phyloP scores from a whole-genome alignment of 177 flowering plant species.

The Telopea speciosissima region DNA sequence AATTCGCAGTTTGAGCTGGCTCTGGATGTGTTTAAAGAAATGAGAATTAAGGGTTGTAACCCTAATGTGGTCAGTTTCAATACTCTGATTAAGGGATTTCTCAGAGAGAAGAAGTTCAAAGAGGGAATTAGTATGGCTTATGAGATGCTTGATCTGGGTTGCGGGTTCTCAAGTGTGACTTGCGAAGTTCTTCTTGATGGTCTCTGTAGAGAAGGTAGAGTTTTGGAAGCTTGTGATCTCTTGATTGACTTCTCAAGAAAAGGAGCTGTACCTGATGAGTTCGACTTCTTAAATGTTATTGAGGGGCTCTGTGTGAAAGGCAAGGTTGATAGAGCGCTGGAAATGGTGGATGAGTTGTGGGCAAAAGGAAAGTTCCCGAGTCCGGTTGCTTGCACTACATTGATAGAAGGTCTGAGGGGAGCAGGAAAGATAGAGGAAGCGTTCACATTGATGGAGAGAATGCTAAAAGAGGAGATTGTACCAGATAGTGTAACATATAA shows the following conservation, averaged over 20 bases:
- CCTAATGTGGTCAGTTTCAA: constrained; percentile 80
- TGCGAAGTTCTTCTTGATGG: constrained; percentile 73
- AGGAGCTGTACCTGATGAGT: constrained; percentile 50
- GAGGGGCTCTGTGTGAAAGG: constrained; percentile 48
- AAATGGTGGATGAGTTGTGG: constrained; percentile 56
- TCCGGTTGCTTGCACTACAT: constrained; percentile 53
- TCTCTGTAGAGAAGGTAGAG: constrained; percentile 48
- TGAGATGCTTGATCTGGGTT: constrained; percentile 85
- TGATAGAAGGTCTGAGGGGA: constrained; percentile 61
- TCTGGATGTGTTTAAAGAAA: constrained; percentile 54
- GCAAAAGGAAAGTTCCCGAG: constrained; percentile 44
- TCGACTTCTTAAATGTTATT: constrained; percentile 52
- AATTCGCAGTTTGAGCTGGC: constrained; percentile 46
- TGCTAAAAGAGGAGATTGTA: constrained; percentile 51
- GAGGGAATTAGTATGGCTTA: constrained; percentile 71
- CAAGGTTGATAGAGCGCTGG: constrained; percentile 39
- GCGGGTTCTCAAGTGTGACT: constrained; percentile 53
- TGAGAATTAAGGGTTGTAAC: constrained; percentile 51
- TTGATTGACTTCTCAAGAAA: constrained; percentile 53
- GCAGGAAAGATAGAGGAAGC: constrained; percentile 39
- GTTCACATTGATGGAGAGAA: constrained; percentile 39
- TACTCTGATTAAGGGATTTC: constrained; percentile 71
- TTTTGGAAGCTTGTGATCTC: constrained; percentile 46
- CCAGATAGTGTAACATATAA: constrained; percentile 73
- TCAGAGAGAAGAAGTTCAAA: constrained; percentile 52